Conservation (phyloP, 2,329 filamentous ascomycete species). For the Tolypocladium album region DNA sequence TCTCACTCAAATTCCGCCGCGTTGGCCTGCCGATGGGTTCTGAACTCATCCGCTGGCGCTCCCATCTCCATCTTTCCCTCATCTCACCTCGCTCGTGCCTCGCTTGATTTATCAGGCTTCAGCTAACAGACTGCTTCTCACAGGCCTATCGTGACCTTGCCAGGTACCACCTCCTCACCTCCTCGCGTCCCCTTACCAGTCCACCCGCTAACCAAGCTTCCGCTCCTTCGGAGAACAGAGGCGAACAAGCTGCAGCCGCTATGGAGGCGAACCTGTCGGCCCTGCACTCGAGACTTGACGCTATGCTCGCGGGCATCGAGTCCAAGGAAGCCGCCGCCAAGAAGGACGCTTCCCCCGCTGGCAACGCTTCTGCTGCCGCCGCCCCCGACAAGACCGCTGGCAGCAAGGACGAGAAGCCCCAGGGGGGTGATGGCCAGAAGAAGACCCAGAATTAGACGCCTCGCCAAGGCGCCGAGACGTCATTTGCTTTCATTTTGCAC, state of each 20-base stretch:
- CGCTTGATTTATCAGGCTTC: too few relatives aligned
- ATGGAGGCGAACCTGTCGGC: constrained; percentile 41
- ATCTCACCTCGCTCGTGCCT: too few relatives aligned
- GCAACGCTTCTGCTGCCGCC: neutral
- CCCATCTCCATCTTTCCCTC: neutral
- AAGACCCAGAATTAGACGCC: neutral
- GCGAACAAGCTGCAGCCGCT: constrained; percentile 41
- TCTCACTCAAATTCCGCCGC: neutral
- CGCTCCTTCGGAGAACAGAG: constrained; percentile 22
- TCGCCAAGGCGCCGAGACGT: too few relatives aligned
- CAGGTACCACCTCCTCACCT: constrained; percentile 4
- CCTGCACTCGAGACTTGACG: constrained; percentile 45
- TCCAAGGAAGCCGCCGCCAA: constrained; percentile 4
- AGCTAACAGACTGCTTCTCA: neutral
- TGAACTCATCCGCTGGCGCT: neutral
- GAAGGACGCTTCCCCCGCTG: neutral
- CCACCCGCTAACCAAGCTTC: neutral
- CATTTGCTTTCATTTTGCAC: neutral
- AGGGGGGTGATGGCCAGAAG: constrained; percentile 1
- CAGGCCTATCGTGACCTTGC: constrained; percentile 9
- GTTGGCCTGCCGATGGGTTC: neutral
- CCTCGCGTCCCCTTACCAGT: neutral
- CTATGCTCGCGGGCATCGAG: constrained; percentile 39
- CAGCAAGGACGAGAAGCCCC: neutral
- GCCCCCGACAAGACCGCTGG: neutral